A percentile compares a stretch with the other conserved stretches of the same genome.
These are phyloP conservation scores for Penicillium olsonii DNA, from an alignment of 2,329 filamentous ascomycete genomes.

Conservation along the genomic window DNA sequence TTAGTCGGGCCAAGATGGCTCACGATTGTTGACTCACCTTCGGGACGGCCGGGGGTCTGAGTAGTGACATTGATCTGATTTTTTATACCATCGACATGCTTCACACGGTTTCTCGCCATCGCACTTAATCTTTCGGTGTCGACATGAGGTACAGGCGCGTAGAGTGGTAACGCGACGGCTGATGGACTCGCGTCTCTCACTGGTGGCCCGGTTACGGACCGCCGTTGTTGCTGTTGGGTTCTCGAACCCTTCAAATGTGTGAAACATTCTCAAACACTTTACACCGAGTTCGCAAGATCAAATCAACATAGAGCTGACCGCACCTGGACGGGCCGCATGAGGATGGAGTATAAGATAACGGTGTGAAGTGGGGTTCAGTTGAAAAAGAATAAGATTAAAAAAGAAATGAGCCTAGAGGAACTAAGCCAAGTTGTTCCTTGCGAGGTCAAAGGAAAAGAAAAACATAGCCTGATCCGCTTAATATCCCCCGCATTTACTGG, in stretches of 20 bases:
- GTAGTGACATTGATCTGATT: slow-evolving; percentile 76
- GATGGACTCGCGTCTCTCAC: slow-evolving; percentile 37
- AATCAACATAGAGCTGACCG: slow-evolving; percentile 11
- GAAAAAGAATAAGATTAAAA: slow-evolving; percentile 6
- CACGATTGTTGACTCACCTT: slow-evolving; percentile 57
- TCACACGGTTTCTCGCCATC: slow-evolving; percentile 80
- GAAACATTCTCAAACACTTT: slow-evolving; percentile 38
- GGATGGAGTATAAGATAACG: neutral
- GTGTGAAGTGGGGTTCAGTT: neutral
- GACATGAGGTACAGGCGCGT: slow-evolving; percentile 71
- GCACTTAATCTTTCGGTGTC: slow-evolving; percentile 80
- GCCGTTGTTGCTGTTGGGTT: slow-evolving; percentile 33
- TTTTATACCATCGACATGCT: slow-evolving; percentile 78
- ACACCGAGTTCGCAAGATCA: neutral
- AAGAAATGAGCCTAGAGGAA: slow-evolving; percentile 10
- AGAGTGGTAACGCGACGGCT: slow-evolving; percentile 41
- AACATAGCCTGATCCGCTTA: slow-evolving; percentile 18
- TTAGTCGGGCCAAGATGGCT: slow-evolving; percentile 16
- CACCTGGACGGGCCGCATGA: slow-evolving; percentile 4
- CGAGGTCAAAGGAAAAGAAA: slow-evolving; percentile 1
- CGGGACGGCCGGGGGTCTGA: slow-evolving; percentile 78
- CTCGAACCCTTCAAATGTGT: slow-evolving; percentile 45
- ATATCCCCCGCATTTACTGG: slow-evolving; percentile 24
- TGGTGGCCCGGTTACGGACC: slow-evolving; percentile 28
- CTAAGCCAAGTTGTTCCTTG: slow-evolving; percentile 1